Conservation (phyloP, 1,284 basidiomycete species). For the Trametes pubescens region DNA sequence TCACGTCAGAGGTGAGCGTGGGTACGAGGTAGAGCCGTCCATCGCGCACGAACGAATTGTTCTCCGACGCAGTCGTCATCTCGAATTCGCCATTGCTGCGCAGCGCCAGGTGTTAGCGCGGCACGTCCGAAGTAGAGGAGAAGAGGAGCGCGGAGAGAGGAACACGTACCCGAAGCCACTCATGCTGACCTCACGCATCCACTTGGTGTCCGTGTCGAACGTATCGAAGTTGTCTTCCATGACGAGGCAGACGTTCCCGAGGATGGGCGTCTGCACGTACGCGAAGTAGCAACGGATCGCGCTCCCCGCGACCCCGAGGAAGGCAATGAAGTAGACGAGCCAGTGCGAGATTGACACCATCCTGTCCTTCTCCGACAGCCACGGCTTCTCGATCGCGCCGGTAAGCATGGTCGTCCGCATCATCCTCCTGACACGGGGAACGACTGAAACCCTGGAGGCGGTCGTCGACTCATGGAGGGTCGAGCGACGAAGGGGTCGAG, state of each 20-base stretch:
- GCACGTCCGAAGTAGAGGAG: conserved; percentile 5
- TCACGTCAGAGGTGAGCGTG: conserved; percentile 80
- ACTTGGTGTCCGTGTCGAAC: conserved; percentile 71
- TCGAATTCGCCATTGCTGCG: conserved; percentile 86
- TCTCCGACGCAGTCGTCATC: conserved; percentile 80
- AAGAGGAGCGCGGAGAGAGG: conserved; percentile 8
- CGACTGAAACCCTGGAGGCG: conserved; percentile 26
- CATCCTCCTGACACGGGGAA: conserved; percentile 50
- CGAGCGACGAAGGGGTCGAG: conserved; percentile 35
- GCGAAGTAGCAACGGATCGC: conserved; percentile 51
- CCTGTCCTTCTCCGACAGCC: conserved; percentile 70
- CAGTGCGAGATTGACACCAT: conserved; percentile 70
- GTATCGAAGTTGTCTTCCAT: conserved; percentile 81
- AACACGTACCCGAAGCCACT: conserved; percentile 82
- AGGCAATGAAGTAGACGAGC: conserved; percentile 66
- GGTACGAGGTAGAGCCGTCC: conserved; percentile 85
- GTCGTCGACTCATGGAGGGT: conserved; percentile 15
- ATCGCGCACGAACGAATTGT: conserved; percentile 84
- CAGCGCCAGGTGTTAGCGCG: conserved; percentile 16
- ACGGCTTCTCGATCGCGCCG: conserved; percentile 73
- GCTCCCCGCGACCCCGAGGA: conserved; percentile 49
- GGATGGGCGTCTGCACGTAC: conserved; percentile 58
- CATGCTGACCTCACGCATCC: conserved; percentile 81
- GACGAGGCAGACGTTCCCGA: conserved; percentile 76
- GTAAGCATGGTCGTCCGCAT: conserved; percentile 72